Evolutionary conservation across 2,329 filamentous ascomycete genomes (phyloP).

Genomic region (Cylindrodendrum hubeiense): DNA sequence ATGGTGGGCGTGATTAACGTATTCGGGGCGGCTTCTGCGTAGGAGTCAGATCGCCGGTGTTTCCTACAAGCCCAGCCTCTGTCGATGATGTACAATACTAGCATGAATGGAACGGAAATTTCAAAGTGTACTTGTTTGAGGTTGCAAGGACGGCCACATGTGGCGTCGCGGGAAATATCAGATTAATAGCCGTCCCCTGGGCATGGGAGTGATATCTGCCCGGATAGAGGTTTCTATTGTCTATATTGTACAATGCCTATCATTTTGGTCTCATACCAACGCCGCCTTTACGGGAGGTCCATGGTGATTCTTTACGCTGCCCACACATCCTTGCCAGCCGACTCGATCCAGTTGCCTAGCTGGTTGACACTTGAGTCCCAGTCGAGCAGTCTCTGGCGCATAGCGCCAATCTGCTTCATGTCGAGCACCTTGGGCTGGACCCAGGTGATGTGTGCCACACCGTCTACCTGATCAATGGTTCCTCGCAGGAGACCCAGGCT

Average conservation of each 20-base stretch:
- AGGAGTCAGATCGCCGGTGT: neutral
- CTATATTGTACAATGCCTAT: constrained; percentile 45
- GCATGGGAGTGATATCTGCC: constrained; percentile 36
- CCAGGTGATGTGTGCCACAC: constrained; percentile 96
- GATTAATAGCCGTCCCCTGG: constrained; percentile 39
- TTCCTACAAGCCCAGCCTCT: neutral
- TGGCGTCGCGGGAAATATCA: constrained; percentile 26
- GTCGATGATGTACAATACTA: constrained; percentile 1
- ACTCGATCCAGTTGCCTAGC: constrained; percentile 97
- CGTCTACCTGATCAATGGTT: constrained; percentile 95
- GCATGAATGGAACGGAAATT: neutral
- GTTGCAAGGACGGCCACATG: neutral
- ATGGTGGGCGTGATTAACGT: constrained; percentile 72
- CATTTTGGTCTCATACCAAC: constrained; percentile 32
- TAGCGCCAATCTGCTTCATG: constrained; percentile 92
- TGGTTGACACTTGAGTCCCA: constrained; percentile 98
- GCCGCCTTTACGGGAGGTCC: constrained; percentile 7
- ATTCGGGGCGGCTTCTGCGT: constrained; percentile 53
- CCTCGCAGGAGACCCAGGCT: constrained; percentile 90
- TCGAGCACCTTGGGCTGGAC: constrained; percentile 98
- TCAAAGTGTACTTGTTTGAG: neutral
- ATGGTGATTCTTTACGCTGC: constrained; percentile 69
- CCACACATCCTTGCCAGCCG: constrained; percentile 95
- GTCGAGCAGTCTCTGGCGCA: constrained; percentile 88
- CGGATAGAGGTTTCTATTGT: constrained; percentile 42